These are phyloP conservation scores for Penicillium oxalicum DNA, from an alignment of 2,329 filamentous ascomycete genomes.

Conservation along the genomic window DNA sequence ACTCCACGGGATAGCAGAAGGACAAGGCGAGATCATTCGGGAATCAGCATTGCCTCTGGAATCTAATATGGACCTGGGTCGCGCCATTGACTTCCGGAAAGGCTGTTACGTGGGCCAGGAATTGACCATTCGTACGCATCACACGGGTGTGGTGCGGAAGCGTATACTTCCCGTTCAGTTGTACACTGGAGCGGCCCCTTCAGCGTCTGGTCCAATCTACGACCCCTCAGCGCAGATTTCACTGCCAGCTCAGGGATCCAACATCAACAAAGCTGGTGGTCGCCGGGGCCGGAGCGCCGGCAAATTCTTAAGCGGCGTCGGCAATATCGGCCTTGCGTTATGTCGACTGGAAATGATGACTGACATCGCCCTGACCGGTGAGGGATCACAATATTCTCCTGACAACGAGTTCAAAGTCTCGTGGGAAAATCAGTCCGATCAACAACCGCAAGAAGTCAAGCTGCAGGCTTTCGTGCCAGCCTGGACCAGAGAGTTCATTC, in stretches of 20 bases:
- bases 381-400: conserved; percentile 55
- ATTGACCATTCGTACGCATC: conserved; percentile 88
- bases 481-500: conserved; percentile 55
- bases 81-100: conserved; percentile 86
- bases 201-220: conserved; percentile 47
- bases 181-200: conserved; percentile 49
- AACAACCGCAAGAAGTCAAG: conserved; percentile 43
- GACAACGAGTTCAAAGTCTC: conserved; percentile 58
- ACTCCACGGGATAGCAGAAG: conserved; percentile 75
- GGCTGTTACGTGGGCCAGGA: conserved; percentile 97
- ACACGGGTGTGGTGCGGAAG: conserved; percentile 89
- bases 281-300: conserved; percentile 64
- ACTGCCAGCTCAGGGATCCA: conserved; percentile 38
- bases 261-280: conserved; percentile 49
- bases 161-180: conserved; percentile 75
- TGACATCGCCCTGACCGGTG: conserved; percentile 64
- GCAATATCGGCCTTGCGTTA: conserved; percentile 79
- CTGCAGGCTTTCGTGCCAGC: conserved; percentile 77
- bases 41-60: conserved; percentile 77
- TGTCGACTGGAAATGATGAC: conserved; percentile 91
- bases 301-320: conserved; percentile 71
- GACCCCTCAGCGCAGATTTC: conserved; percentile 21
- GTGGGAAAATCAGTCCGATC: conserved; percentile 42
- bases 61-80: conserved; percentile 79
- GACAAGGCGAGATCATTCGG: conserved; percentile 67